Evolutionary conservation across 1,139 yeast species (phyloP).

Genomic region (Eremothecium coryli): DNA sequence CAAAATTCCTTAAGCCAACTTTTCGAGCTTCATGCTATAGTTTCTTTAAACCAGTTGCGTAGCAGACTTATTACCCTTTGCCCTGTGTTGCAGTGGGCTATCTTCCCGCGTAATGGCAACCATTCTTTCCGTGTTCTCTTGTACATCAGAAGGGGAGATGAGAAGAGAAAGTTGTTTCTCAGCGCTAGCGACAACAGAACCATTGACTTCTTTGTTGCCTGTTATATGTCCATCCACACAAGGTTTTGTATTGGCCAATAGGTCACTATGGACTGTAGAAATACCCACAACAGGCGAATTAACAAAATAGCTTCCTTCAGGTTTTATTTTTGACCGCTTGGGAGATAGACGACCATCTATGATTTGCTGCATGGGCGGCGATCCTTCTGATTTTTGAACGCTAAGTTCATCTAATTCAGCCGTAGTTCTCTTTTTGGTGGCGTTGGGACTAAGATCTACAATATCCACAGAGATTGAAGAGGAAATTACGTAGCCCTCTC

Average conservation of each 20-base stretch:
- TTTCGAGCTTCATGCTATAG: too few species aligned
- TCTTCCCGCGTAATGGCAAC: not conserved
- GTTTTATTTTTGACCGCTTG: too few species aligned
- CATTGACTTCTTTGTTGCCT: not conserved
- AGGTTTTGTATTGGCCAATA: not conserved
- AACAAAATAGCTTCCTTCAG: not conserved
- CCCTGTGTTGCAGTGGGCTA: not conserved
- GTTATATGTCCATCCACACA: not conserved
- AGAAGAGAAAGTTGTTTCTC: not conserved
- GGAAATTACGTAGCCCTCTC: not conserved
- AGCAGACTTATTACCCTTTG: not conserved
- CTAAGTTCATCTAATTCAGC: not conserved
- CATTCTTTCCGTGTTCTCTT: not conserved
- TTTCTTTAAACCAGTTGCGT: too few species aligned
- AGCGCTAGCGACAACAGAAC: not conserved
- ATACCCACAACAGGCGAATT: not conserved
- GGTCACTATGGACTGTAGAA: not conserved
- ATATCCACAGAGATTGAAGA: not conserved
- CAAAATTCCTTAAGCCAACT: too few species aligned
- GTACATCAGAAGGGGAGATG: not conserved
- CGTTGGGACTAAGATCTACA: not conserved
- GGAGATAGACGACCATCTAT: too few species aligned
- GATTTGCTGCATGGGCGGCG: not conserved
- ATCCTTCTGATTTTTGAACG: not conserved
- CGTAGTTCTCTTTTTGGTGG: conserved; percentile 4